Conservation (phyloP, 2,329 filamentous ascomycete genomes). For the Parastagonospora nodorum region DNA sequence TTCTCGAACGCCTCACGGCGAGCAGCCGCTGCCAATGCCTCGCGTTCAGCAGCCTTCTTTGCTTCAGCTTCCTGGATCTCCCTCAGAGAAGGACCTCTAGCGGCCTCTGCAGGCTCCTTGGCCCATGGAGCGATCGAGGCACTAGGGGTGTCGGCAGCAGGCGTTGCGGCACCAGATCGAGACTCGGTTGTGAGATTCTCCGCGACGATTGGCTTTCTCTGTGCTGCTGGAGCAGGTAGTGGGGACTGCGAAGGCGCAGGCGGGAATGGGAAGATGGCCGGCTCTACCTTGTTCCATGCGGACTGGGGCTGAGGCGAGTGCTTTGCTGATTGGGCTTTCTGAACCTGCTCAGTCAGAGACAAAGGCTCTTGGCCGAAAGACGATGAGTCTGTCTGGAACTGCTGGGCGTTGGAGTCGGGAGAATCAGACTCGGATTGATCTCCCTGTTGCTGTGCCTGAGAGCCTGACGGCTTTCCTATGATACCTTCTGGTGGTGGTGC, state of each 20-base stretch:
- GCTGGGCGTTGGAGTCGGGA: slow-evolving; percentile 22
- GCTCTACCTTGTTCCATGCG: slow-evolving; percentile 66
- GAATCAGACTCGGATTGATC: slow-evolving; percentile 24
- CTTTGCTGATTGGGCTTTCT: slow-evolving; percentile 70
- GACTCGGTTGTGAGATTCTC: slow-evolving; percentile 70
- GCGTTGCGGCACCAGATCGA: slow-evolving; percentile 79
- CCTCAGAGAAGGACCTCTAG: slow-evolving; percentile 88
- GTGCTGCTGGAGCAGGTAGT: slow-evolving; percentile 84
- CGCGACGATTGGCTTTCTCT: slow-evolving; percentile 83
- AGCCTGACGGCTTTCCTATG: slow-evolving; percentile 38
- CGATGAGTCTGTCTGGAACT: slow-evolving; percentile 9
- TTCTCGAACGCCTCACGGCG: slow-evolving; percentile 81
- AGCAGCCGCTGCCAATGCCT: slow-evolving; percentile 77
- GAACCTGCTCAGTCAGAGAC: slow-evolving; percentile 82
- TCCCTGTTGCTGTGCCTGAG: slow-evolving; percentile 28
- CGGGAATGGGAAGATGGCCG: slow-evolving; percentile 78
- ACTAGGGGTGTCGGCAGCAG: slow-evolving; percentile 65
- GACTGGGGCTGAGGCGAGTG: slow-evolving; percentile 61
- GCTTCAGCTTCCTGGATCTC: slow-evolving; percentile 97
- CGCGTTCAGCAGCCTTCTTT: slow-evolving; percentile 85
- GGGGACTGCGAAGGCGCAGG: slow-evolving; percentile 78
- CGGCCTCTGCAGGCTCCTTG: slow-evolving; percentile 73
- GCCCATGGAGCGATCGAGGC: slow-evolving; percentile 93
- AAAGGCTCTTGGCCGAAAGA: slow-evolving; percentile 58
- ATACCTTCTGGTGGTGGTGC: slow-evolving; percentile 41